phyloP scores from a whole-genome alignment of 1,284 basidiomycete genomes.

The Xanthoconium separans region DNA sequence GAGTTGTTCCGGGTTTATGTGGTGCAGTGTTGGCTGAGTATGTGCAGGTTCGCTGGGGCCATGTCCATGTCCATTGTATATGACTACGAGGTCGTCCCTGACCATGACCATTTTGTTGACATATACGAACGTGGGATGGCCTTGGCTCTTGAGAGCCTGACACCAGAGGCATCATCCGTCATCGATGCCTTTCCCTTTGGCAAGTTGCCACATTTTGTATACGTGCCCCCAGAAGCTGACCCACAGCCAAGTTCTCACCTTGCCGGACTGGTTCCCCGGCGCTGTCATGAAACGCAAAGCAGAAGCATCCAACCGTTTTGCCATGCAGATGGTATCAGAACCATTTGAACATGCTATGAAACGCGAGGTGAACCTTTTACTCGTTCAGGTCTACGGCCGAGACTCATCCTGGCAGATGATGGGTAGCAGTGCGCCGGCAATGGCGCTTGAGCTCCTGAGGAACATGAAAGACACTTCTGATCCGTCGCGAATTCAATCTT shows the following conservation, averaged over 20 bases:
- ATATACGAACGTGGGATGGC: slow-evolving; percentile 13
- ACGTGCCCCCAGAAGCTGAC: neutral
- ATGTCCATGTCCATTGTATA: slow-evolving; percentile 27
- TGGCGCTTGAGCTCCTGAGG: slow-evolving; percentile 20
- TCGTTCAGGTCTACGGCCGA: neutral
- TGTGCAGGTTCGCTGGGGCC: slow-evolving; percentile 20
- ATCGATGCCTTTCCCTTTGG: slow-evolving; percentile 24
- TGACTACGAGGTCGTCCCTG: slow-evolving; percentile 20
- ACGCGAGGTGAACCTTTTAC: slow-evolving; percentile 11
- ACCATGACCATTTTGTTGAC: slow-evolving; percentile 22
- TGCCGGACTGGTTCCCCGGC: slow-evolving; percentile 31
- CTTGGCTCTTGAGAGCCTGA: slow-evolving; percentile 15
- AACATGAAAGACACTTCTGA: neutral
- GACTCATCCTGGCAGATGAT: slow-evolving; percentile 11
- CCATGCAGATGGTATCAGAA: slow-evolving; percentile 15
- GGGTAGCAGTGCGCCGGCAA: slow-evolving; percentile 6
- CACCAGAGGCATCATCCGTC: slow-evolving; percentile 21
- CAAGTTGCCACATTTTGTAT: neutral
- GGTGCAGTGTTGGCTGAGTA: neutral
- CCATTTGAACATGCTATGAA: slow-evolving; percentile 21
- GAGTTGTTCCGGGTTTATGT: neutral
- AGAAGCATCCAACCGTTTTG: slow-evolving; percentile 11
- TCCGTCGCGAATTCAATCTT: slow-evolving; percentile 4
- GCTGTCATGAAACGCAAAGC: slow-evolving; percentile 16
- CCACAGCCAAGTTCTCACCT: slow-evolving; percentile 15